phyloP scores from a whole-genome alignment of 2,329 filamentous ascomycete genomes.

The Botrytis elliptica region DNA sequence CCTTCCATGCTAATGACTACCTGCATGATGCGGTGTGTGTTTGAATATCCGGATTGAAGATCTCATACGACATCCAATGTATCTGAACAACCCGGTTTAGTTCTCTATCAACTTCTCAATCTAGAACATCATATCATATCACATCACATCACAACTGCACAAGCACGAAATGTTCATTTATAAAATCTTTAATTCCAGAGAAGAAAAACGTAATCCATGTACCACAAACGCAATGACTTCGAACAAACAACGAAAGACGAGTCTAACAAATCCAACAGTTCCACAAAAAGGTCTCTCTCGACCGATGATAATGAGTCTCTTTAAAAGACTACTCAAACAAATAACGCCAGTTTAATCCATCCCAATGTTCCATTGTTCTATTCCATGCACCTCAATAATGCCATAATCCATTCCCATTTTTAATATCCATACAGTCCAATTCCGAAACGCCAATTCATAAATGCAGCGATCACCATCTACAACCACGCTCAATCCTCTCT shows the following conservation, averaged over 20 bases:
- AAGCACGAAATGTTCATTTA: neutral
- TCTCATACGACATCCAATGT: neutral
- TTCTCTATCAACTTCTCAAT: neutral
- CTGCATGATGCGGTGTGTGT: neutral
- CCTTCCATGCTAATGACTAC: neutral
- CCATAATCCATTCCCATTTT: neutral
- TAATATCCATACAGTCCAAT: slow-evolving; percentile 11
- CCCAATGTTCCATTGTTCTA: neutral
- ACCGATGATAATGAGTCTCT: neutral
- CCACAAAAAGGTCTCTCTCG: neutral
- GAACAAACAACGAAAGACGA: neutral
- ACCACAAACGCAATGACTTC: neutral
- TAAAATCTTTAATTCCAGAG: neutral
- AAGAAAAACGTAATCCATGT: neutral
- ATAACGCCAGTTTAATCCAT: neutral
- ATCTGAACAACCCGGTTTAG: neutral
- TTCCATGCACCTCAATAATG: neutral
- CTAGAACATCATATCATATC: neutral
- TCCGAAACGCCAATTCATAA: slow-evolving; percentile 6
- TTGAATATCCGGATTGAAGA: neutral
- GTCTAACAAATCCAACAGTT: neutral
- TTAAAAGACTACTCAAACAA: neutral
- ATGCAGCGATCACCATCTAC: neutral
- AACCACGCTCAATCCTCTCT: neutral
- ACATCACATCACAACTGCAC: neutral